These are phyloP conservation scores for Backusella psychrophila DNA, from an alignment of 192 early-diverging fungal genomes.

Conservation along the genomic window DNA sequence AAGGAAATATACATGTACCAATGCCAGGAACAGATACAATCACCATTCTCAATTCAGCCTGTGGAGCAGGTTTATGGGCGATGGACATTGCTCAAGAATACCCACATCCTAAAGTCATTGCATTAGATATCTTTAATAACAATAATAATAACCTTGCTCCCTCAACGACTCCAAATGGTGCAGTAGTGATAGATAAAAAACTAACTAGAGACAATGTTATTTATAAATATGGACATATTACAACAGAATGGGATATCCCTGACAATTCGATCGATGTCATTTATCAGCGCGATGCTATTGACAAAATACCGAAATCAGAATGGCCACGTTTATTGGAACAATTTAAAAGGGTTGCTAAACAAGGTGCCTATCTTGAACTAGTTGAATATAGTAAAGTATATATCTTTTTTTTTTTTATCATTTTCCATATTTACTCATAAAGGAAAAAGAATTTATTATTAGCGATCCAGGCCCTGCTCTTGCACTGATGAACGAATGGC, in stretches of 20 bases:
- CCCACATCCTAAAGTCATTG: constrained; percentile 16
- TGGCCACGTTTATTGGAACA: constrained; percentile 37
- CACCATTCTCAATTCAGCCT: constrained; percentile 13
- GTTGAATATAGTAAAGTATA: constrained; percentile 37
- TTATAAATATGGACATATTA: constrained; percentile 35
- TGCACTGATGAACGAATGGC: constrained; percentile 25
- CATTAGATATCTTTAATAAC: constrained; percentile 15
- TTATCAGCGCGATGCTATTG: constrained; percentile 18
- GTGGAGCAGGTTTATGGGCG: constrained; percentile 32
- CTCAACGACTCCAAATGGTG: neutral
- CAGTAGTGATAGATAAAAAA: neutral
- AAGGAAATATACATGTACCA: constrained; percentile 2
- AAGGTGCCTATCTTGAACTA: constrained; percentile 47
- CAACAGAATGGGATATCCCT: constrained; percentile 16
- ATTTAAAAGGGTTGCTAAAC: constrained; percentile 44
- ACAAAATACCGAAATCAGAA: constrained; percentile 1
- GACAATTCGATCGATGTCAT: constrained; percentile 27
- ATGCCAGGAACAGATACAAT: neutral
- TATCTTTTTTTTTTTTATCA: neutral
- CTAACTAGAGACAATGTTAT: neutral
- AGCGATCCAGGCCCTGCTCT: constrained; percentile 28
- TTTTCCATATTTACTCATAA: neutral
- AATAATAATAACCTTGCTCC: neutral
- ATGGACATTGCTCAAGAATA: constrained; percentile 23
- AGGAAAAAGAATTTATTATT: neutral